phyloP scores from a whole-genome alignment of 176 grass and related monocot species.

The Oryza meridionalis region DNA sequence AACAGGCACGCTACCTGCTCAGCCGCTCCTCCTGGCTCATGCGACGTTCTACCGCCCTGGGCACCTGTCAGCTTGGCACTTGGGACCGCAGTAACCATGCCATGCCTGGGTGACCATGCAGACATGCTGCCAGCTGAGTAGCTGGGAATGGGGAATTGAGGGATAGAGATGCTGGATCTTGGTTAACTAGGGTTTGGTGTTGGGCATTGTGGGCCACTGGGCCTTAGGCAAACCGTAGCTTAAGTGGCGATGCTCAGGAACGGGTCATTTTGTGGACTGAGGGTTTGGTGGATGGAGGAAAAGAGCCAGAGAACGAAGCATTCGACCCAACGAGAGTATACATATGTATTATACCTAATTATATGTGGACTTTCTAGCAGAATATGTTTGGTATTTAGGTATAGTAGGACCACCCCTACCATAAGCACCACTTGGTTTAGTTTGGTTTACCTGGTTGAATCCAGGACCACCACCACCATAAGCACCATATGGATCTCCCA shows the following conservation, averaged over 20 bases:
- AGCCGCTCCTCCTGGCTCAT: no score
- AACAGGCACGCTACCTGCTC: no score
- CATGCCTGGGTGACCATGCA: no score
- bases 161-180: no score
- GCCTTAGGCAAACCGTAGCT: neutral
- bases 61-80: no score
- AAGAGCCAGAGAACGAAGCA: neutral
- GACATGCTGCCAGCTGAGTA: no score
- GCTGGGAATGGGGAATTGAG: no score
- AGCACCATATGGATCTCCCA: constrained; percentile 86
- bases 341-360: neutral
- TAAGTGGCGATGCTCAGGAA: neutral
- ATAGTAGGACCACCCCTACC: neutral
- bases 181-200: no score
- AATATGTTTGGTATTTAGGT: neutral
- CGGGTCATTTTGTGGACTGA: neutral
- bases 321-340: neutral
- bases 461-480: constrained; percentile 75
- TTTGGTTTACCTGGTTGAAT: constrained; percentile 68
- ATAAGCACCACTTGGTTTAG: neutral
- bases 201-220: no score
- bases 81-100: no score
- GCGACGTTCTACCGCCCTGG: no score
- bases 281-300: neutral
- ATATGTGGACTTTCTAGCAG: neutral